Percentiles rank a stretch among this genome's conserved stretches.
phyloP scores from a whole-genome alignment of 768 basidiomycete species.

The Inosperma sp. region DNA sequence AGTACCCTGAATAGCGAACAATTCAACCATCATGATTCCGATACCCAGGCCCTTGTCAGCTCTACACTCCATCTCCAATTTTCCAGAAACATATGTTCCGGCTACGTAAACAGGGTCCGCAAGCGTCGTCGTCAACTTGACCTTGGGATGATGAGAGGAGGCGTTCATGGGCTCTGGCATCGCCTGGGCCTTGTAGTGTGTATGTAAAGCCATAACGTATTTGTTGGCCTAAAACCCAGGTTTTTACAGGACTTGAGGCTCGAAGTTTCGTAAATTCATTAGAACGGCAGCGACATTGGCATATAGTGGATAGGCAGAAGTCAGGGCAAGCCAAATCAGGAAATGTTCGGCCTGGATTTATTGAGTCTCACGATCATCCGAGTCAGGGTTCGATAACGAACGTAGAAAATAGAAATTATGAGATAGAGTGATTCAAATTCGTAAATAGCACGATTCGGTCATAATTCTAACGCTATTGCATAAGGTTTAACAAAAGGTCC shows the following conservation, averaged over 20 bases:
- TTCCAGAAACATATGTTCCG: constrained; percentile 62
- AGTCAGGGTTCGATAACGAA: no score
- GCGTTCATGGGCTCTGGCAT: constrained; percentile 72
- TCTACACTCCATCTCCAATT: constrained; percentile 75
- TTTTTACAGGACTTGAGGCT: background rate
- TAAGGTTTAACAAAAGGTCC: no score
- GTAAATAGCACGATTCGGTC: no score
- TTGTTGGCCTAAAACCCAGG: constrained; percentile 2
- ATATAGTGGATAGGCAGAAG: background rate
- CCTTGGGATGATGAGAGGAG: constrained; percentile 71
- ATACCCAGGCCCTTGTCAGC: constrained; percentile 68
- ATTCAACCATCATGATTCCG: constrained; percentile 70
- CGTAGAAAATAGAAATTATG: no score
- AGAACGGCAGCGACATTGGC: background rate
- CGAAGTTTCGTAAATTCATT: background rate
- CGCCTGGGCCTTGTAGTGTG: constrained; percentile 15
- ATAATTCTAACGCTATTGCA: no score
- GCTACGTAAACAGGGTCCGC: constrained; percentile 60
- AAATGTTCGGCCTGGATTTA: no score
- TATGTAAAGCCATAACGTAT: background rate
- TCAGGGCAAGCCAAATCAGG: constrained; percentile 3
- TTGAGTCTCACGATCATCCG: no score
- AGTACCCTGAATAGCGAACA: constrained; percentile 68
- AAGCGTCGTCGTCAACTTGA: constrained; percentile 61
- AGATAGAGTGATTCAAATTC: no score